These are phyloP conservation scores for Artemisia annua DNA, from an alignment of 129 eudicot species.

Conservation along the genomic window DNA sequence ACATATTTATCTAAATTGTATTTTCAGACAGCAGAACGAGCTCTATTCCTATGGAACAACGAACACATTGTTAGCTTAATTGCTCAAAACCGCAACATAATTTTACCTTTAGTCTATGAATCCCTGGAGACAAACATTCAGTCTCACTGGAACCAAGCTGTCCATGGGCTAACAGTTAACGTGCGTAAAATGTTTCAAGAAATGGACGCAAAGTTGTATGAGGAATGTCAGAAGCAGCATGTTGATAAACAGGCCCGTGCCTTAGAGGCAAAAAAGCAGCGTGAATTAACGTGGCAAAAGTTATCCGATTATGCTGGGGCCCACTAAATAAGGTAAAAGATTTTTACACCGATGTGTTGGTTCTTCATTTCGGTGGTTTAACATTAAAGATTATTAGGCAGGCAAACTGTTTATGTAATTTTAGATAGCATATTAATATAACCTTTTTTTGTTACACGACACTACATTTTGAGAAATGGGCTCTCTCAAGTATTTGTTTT, in stretches of 20 bases:
- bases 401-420: not conserved
- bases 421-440: slow-evolving; percentile 21
- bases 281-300: slow-evolving; percentile 62
- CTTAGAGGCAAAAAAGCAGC: slow-evolving; percentile 46
- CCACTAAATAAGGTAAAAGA: slow-evolving; percentile 7
- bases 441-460: not conserved
- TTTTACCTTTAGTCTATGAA: slow-evolving; percentile 71
- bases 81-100: slow-evolving; percentile 52
- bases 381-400: slow-evolving; percentile 14
- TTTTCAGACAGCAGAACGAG: slow-evolving; percentile 78
- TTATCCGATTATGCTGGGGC: slow-evolving; percentile 37
- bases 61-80: slow-evolving; percentile 65
- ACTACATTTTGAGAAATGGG: too few species aligned
- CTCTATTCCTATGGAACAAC: slow-evolving; percentile 77
- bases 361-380: slow-evolving; percentile 7
- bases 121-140: slow-evolving; percentile 66
- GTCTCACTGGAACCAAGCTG: slow-evolving; percentile 78
- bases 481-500: not conserved
- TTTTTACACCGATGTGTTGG: not conserved
- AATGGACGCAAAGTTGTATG: slow-evolving; percentile 67
- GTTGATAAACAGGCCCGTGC: slow-evolving; percentile 50
- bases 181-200: slow-evolving; percentile 74
- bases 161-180: slow-evolving; percentile 67
- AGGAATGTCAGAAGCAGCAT: slow-evolving; percentile 68
- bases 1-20: not conserved